These are phyloP conservation scores for Withania somnifera DNA, from an alignment of 305 asterid species.

Conservation along the genomic window DNA sequence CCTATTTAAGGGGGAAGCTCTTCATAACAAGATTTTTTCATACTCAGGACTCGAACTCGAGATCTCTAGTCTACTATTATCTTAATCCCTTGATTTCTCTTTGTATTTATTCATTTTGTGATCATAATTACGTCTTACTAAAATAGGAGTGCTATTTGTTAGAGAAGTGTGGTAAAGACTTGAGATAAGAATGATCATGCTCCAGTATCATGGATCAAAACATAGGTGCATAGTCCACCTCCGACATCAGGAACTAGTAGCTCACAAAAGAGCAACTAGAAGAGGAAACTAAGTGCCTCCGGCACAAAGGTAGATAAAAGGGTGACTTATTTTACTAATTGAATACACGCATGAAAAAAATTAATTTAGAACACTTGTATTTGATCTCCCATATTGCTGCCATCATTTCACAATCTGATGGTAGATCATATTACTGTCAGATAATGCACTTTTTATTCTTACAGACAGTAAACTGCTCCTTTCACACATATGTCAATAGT, in stretches of 20 bases:
- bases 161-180: not conserved
- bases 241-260: not conserved
- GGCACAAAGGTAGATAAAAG: not conserved
- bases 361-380: not conserved
- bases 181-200: not conserved
- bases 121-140: not conserved
- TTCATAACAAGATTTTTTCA: no score
- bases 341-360: not conserved
- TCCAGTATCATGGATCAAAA: not conserved
- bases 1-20: not conserved
- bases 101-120: not conserved
- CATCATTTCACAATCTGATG: not conserved
- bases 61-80: not conserved
- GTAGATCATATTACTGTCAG: not conserved
- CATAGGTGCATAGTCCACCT: not conserved
- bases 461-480: not conserved
- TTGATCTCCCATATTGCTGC: not conserved
- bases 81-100: not conserved
- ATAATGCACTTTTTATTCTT: not conserved
- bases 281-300: not conserved
- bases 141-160: not conserved
- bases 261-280: not conserved
- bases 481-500: not conserved
- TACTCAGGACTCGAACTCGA: not conserved
- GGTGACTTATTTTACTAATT: not conserved